phyloP scores from a whole-genome alignment of 169 alveolate genomes.

The Prorocentrum cordatum region DNA sequence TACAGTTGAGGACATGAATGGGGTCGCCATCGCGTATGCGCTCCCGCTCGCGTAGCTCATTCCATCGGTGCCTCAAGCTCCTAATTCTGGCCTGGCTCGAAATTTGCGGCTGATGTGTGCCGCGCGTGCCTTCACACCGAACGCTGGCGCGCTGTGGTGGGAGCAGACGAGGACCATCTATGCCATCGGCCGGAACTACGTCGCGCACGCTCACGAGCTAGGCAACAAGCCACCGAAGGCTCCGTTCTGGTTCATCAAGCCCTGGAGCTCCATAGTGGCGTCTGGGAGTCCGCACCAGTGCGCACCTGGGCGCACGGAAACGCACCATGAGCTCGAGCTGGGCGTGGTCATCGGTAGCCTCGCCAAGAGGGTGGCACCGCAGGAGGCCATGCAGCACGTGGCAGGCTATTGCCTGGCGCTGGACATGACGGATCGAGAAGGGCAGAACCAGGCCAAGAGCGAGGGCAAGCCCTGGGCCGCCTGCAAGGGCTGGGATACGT shows the following conservation, averaged over 20 bases:
- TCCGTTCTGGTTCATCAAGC: neutral
- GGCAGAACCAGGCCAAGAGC: neutral
- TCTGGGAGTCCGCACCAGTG: neutral
- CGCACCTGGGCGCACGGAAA: neutral
- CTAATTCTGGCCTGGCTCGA: too few species aligned
- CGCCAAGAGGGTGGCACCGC: neutral
- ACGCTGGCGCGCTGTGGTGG: too few species aligned
- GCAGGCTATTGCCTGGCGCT: neutral
- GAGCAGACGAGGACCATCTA: neutral
- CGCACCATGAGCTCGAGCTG: neutral
- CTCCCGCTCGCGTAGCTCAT: too few species aligned
- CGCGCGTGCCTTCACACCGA: too few species aligned
- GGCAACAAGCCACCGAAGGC: neutral
- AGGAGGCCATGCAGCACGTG: neutral
- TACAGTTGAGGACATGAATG: too few species aligned
- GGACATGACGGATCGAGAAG: neutral
- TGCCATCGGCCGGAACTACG: neutral
- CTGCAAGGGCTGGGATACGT: neutral
- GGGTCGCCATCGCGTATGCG: too few species aligned
- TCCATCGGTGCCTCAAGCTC: too few species aligned
- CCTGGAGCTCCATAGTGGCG: neutral
- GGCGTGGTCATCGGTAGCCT: neutral
- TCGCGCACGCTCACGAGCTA: neutral
- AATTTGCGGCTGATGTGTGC: too few species aligned
- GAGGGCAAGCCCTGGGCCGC: neutral